Base-by-base conservation (phyloP, 768 basidiomycete genomes). In the Arthromyces matolae region DNA sequence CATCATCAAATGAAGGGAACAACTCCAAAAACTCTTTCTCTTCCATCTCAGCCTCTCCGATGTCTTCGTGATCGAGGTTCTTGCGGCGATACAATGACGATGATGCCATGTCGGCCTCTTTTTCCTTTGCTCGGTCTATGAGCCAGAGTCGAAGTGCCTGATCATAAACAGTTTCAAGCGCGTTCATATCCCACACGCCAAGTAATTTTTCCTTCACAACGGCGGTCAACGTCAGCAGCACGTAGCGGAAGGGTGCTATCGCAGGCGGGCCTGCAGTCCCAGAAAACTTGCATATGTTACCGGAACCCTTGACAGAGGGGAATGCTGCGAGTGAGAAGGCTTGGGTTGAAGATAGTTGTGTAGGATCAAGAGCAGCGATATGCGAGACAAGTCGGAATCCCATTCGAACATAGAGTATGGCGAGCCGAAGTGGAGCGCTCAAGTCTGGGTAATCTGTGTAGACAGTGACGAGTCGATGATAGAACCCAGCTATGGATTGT, bases 1-100 rank as follows among this genome's bases (percentile, higher is more conserved):
- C 71, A 46, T 86, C 78, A 25, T 86, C 87, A 55, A 83, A 95
- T 9, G 81, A 81, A 10, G 96, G 96, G 66, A 99, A 99, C 23
- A 98, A 63, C 5, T 79, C 68, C 36, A 83, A 67, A 58, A 98
- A 91, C 55, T 98, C 96, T 52, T 75, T 73, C 63, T 88, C 89
- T 60, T 96, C 92, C 29, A 78, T 60, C 57, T 92, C 87, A 4
- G 79, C 80, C 50, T 94, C 93, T 10, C 75, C 77, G 8, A 75
- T 63, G 23, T 74, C 75, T 23, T 76, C 69, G 38, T 87, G 67
- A 12, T 80, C 73, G 20, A 75, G 60, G 34, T 73, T 73, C 31
- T 76, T 80, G 38, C 73, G 72, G 20, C 86, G 83, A 70, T 98
- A 99, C 3, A 98, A 67, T 18, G 88, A 86, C 22, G 77, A 79